phyloP scores from a whole-genome alignment of 148 eudicot genomes.

The Heliosperma pusillum region DNA sequence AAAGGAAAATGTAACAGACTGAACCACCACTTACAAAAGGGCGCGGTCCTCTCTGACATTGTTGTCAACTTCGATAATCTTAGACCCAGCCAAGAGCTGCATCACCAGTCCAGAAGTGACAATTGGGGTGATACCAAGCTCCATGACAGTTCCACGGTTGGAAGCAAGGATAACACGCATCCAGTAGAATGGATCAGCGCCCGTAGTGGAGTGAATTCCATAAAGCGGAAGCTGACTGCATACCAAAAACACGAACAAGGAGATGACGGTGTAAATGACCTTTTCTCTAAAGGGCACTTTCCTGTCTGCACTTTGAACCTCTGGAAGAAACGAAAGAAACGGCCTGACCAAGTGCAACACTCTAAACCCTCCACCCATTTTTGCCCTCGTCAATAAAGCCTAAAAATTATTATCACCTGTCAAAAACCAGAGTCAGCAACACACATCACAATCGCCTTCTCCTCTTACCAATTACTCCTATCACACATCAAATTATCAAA shows the following conservation, averaged over 20 bases:
- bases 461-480: too few species aligned
- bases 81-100: conserved; percentile 89
- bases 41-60: conserved; percentile 86
- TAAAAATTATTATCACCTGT: conserved; percentile 24
- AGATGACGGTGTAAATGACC: conserved; percentile 80
- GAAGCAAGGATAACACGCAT: conserved; percentile 94
- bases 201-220: conserved; percentile 80
- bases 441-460: neutral
- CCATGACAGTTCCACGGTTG: conserved; percentile 90
- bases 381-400: conserved; percentile 22
- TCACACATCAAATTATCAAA: neutral
- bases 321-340: conserved; percentile 68
- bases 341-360: conserved; percentile 80
- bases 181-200: conserved; percentile 87
- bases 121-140: conserved; percentile 89
- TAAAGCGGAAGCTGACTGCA: conserved; percentile 88
- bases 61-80: conserved; percentile 88
- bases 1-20: neutral
- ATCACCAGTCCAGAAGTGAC: conserved; percentile 85
- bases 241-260: conserved; percentile 72
- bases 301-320: conserved; percentile 73
- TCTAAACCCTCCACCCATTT: conserved; percentile 81
- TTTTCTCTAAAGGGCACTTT: conserved; percentile 80
- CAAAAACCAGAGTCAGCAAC: neutral
- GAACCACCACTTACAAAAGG: conserved; percentile 54